Conservation (phyloP, 305 asterid genomes). For the Fraxinus latifolia region DNA sequence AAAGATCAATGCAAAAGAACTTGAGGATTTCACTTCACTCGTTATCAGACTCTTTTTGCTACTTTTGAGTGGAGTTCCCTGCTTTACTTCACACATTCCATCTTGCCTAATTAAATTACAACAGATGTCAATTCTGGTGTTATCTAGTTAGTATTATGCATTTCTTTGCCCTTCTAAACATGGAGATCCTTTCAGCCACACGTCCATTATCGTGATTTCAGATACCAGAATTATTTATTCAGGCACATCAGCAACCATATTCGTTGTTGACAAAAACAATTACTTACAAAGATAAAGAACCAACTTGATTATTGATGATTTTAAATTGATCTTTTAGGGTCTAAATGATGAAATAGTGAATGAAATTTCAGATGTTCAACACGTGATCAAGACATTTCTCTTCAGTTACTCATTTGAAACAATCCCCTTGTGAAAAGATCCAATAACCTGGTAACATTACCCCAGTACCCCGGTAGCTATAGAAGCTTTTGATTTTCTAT, state of each 20-base stretch:
- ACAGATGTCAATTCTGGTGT: neutral
- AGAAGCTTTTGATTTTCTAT: neutral
- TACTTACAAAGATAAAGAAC: neutral
- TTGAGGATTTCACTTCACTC: neutral
- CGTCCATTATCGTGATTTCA: neutral
- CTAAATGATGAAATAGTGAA: neutral
- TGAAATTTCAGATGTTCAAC: neutral
- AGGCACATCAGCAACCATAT: neutral
- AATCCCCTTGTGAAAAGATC: neutral
- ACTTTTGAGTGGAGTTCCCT: neutral
- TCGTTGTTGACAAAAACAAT: neutral
- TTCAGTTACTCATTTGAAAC: neutral
- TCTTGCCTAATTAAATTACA: neutral
- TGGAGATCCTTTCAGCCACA: neutral
- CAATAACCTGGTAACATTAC: neutral
- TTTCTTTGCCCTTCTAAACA: neutral
- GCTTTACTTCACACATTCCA: neutral
- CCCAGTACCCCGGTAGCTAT: neutral
- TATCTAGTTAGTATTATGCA: neutral
- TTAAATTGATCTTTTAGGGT: conserved; percentile 4
- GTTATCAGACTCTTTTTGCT: neutral
- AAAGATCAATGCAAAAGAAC: neutral
- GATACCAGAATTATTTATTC: neutral
- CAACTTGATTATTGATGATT: neutral
- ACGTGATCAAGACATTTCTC: neutral